phyloP scores from a whole-genome alignment of 345 rosid genomes.

The Gossypium australe region DNA sequence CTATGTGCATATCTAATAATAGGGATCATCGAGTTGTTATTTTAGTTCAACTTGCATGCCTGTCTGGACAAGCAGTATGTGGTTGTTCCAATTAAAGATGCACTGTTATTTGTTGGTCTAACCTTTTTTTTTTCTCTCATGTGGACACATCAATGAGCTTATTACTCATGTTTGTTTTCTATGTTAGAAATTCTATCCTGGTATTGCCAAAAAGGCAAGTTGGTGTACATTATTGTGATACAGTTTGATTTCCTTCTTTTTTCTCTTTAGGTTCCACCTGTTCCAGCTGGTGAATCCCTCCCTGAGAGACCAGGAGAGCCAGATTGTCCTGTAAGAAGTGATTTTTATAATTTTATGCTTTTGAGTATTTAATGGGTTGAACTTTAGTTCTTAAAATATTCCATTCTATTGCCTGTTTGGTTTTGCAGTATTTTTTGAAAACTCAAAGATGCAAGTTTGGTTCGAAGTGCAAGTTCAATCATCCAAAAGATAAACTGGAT shows the following conservation, averaged over 20 bases:
- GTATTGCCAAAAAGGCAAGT: neutral
- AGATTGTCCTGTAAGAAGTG: conserved; percentile 84
- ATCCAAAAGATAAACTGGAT: conserved; percentile 52
- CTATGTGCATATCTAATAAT: neutral
- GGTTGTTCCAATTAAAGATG: conserved; percentile 13
- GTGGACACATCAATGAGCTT: neutral
- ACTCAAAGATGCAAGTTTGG: conserved; percentile 96
- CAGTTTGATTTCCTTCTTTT: conserved; percentile 10
- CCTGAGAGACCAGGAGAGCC: conserved; percentile 88
- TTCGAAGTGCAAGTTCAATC: conserved; percentile 86
- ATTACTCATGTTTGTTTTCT: conserved; percentile 3
- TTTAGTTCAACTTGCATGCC: conserved; percentile 3
- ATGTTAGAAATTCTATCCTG: neutral
- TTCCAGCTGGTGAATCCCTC: conserved; percentile 43
- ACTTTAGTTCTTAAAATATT: conserved; percentile 18
- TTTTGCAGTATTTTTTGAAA: conserved; percentile 74
- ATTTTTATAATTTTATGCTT: neutral
- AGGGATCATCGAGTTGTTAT: neutral
- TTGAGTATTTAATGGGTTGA: conserved; percentile 8
- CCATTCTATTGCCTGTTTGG: conserved; percentile 6
- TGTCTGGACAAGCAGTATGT: conserved; percentile 5
- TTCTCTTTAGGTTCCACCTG: conserved; percentile 54
- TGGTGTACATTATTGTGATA: neutral
- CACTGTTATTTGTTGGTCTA: conserved; percentile 2
- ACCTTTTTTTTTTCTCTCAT: neutral